Evolutionary conservation across 2,329 filamentous ascomycete genomes (phyloP).

Genomic region (Penicillium sp.): DNA sequence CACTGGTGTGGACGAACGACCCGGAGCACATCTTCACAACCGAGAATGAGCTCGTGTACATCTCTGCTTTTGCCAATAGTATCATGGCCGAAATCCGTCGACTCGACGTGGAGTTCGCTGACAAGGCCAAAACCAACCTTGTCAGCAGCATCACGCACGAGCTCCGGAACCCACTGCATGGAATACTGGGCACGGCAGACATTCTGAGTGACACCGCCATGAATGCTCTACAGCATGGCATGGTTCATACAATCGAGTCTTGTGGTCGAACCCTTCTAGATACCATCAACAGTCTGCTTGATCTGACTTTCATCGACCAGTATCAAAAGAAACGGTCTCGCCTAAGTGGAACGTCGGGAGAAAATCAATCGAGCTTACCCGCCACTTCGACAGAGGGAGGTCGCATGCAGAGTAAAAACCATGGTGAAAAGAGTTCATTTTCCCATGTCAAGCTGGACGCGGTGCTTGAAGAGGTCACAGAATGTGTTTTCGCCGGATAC

Average conservation of each 20-base stretch:
- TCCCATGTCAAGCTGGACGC: slow-evolving; percentile 18
- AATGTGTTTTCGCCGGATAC: slow-evolving; percentile 28
- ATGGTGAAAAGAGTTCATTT: background rate
- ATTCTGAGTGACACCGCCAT: slow-evolving; percentile 48
- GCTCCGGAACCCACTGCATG: slow-evolving; percentile 49
- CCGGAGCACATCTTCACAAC: slow-evolving; percentile 27
- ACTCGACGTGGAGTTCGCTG: slow-evolving; percentile 35
- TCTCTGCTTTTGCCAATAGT: slow-evolving; percentile 36
- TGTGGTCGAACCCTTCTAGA: slow-evolving; percentile 55
- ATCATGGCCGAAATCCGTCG: slow-evolving; percentile 41
- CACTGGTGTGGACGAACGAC: slow-evolving; percentile 26
- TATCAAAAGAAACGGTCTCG: slow-evolving; percentile 33
- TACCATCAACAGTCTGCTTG: slow-evolving; percentile 41
- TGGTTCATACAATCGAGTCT: slow-evolving; percentile 50
- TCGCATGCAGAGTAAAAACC: no score
- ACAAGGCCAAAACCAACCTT: slow-evolving; percentile 54
- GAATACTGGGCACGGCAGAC: slow-evolving; percentile 49
- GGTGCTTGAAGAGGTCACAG: slow-evolving; percentile 27
- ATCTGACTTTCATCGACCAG: slow-evolving; percentile 2
- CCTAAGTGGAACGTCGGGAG: background rate
- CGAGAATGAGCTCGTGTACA: slow-evolving; percentile 34
- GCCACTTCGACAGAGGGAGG: no score
- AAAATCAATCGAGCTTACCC: no score
- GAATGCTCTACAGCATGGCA: slow-evolving; percentile 39
- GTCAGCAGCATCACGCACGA: slow-evolving; percentile 56